Percentiles rank a stretch among this genome's conserved stretches.
Conservation (phyloP, 2,329 filamentous ascomycete genomes). For the Exophiala spinifera region DNA sequence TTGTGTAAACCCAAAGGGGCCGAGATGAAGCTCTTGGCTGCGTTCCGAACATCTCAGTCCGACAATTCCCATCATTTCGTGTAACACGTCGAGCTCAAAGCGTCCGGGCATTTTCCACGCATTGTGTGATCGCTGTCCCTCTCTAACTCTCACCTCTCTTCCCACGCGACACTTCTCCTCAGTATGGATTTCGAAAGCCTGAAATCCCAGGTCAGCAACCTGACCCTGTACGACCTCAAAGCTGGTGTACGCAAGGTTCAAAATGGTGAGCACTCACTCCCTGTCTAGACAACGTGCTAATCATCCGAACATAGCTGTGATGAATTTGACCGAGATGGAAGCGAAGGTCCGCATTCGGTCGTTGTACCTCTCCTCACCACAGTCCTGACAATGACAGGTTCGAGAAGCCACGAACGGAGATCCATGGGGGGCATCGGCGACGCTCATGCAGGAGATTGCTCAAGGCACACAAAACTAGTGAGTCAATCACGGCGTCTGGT, state of each 20-base stretch:
- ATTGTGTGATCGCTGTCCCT: not conserved
- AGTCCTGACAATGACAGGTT: slow-evolving; percentile 56
- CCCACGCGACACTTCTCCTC: not conserved
- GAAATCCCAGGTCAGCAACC: slow-evolving; percentile 82
- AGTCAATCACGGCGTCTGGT: slow-evolving; percentile 37
- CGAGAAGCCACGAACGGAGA: slow-evolving; percentile 99
- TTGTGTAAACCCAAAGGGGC: not conserved
- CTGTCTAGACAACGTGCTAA: slow-evolving; percentile 1
- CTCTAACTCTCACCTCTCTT: not conserved
- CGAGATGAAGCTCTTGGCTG: not conserved
- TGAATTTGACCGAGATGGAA: slow-evolving; percentile 98
- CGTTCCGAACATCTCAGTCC: not conserved
- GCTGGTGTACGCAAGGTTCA: slow-evolving; percentile 92
- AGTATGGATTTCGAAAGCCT: slow-evolving; percentile 82
- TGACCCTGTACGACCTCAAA: slow-evolving; percentile 93
- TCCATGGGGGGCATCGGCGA: slow-evolving; percentile 85
- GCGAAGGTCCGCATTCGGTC: slow-evolving; percentile 48
- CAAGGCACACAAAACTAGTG: slow-evolving; percentile 98
- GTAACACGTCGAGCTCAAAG: not conserved
- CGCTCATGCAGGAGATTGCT: slow-evolving; percentile 95
- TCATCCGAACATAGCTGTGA: slow-evolving; percentile 63
- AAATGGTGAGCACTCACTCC: slow-evolving; percentile 66
- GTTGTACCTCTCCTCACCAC: slow-evolving; percentile 4
- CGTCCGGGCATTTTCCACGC: not conserved
- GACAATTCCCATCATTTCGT: not conserved